phyloP scores from a whole-genome alignment of 441 rosid genomes.

The Bocquillonia castaneifolia region DNA sequence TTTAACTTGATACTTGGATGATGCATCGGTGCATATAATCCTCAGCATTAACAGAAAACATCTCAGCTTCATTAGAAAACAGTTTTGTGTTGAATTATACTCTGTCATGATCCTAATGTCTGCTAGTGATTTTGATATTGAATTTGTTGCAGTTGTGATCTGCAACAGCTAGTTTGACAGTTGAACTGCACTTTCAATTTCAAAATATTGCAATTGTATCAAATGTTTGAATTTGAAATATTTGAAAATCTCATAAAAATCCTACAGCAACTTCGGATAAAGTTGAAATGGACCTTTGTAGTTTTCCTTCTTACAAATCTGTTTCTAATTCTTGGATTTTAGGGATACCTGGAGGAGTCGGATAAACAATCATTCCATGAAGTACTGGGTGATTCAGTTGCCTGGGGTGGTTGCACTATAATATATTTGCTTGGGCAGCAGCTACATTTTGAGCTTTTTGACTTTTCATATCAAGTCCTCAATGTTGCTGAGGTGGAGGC shows the following conservation, averaged over 20 bases:
- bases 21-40: not conserved
- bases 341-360: conserved; percentile 90
- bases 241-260: not conserved
- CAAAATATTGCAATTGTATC: not conserved
- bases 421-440: conserved; percentile 97
- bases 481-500: conserved; percentile 95
- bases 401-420: conserved; percentile 99
- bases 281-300: not conserved
- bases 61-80: not conserved
- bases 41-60: too few species aligned
- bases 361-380: conserved; percentile 50
- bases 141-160: not conserved
- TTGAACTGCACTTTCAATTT: not conserved
- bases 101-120: not conserved
- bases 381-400: conserved; percentile 82
- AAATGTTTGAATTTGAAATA: not conserved
- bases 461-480: conserved; percentile 94
- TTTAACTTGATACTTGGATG: not conserved
- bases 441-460: conserved; percentile 95
- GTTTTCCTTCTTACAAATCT: not conserved
- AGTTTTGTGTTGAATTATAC: not conserved
- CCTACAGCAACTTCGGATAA: too few species aligned
- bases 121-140: not conserved
- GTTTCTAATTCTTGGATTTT: conserved; percentile 25
- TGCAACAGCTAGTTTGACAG: not conserved